Conservation (phyloP, 257 asterid genomes). For the Fraxinus excelsior region DNA sequence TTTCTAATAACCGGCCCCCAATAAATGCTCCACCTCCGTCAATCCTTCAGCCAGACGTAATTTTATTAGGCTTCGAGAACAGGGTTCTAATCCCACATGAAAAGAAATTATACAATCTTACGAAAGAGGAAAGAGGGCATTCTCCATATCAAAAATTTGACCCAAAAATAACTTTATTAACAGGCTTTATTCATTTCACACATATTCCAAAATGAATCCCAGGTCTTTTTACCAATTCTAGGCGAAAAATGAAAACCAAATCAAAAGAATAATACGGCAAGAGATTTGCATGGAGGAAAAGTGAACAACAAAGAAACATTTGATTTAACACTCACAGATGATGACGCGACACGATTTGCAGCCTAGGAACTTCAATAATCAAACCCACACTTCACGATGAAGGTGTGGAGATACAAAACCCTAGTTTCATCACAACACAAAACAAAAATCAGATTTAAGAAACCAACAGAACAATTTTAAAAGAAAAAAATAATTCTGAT, state of each 20-base stretch:
- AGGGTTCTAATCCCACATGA: neutral
- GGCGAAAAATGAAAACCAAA: neutral
- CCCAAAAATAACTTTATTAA: neutral
- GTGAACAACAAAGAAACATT: neutral
- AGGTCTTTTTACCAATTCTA: neutral
- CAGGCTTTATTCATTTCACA: neutral
- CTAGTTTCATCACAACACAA: constrained; percentile 53
- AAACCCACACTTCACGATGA: constrained; percentile 37
- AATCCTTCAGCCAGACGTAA: neutral
- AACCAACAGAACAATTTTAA: constrained; percentile 18
- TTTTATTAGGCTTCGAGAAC: neutral
- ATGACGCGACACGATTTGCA: constrained; percentile 6
- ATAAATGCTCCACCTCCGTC: neutral
- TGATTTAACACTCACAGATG: constrained; percentile 30
- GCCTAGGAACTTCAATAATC: constrained; percentile 13
- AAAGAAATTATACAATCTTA: neutral
- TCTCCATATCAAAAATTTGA: neutral
- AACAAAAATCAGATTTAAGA: constrained; percentile 36
- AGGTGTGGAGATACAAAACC: constrained; percentile 37
- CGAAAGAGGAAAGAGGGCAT: neutral
- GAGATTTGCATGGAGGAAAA: neutral
- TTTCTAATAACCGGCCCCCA: neutral
- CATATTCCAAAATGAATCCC: neutral
- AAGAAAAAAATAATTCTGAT: neutral
- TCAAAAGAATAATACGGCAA: neutral